phyloP scores from a whole-genome alignment of 352 stramenopile species.

The Labyrinthula sp. region DNA sequence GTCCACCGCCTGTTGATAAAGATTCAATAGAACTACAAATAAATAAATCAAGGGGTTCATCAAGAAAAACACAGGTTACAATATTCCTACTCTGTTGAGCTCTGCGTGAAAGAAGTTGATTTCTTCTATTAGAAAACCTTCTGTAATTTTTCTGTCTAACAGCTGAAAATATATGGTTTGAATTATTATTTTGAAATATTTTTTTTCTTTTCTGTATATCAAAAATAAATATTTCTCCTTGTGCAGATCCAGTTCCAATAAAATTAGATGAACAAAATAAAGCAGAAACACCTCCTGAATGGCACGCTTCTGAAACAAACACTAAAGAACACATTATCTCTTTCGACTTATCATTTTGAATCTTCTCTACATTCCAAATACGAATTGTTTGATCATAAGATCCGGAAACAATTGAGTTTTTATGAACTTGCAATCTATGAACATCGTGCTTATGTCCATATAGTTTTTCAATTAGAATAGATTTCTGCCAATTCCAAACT shows the following conservation, averaged over 20 bases:
- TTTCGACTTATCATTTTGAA: no score
- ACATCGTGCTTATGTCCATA: slow-evolving; percentile 20
- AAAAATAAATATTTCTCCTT: slow-evolving; percentile 18
- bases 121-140: neutral
- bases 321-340: neutral
- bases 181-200: no score
- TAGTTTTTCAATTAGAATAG: slow-evolving; percentile 13
- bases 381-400: slow-evolving; percentile 19
- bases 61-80: slow-evolving; percentile 22
- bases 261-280: slow-evolving; percentile 9
- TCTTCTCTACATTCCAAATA: slow-evolving; percentile 15
- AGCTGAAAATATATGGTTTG: no score
- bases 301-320: slow-evolving; percentile 4
- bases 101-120: slow-evolving; percentile 1
- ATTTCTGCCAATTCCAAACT: slow-evolving; percentile 25
- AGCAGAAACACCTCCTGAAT: slow-evolving; percentile 12
- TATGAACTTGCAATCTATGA: slow-evolving; percentile 18
- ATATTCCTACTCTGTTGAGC: slow-evolving; percentile 8
- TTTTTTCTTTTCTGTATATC: no score
- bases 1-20: slow-evolving; percentile 5
- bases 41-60: slow-evolving; percentile 12
- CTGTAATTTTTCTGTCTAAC: no score
- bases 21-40: slow-evolving; percentile 12
- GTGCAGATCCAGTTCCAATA: slow-evolving; percentile 19
- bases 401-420: slow-evolving; percentile 13